These are phyloP conservation scores for Fraxinus platypoda DNA, from an alignment of 305 asterid species.

Conservation along the genomic window DNA sequence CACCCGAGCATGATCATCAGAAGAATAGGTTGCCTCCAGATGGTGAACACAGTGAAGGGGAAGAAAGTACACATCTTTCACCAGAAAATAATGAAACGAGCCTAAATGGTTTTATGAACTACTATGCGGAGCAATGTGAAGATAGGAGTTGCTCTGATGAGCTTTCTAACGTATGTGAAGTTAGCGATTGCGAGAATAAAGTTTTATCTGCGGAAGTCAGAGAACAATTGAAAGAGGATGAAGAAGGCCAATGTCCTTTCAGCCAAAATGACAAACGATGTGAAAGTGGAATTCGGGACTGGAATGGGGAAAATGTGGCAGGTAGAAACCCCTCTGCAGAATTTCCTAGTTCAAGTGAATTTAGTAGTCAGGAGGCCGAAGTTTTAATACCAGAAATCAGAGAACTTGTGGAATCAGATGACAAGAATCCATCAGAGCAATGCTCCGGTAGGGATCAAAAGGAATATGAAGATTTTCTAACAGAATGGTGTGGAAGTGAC, in stretches of 20 bases:
- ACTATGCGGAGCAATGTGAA: too few species aligned
- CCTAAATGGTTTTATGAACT: too few species aligned
- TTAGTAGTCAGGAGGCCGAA: slow-evolving; percentile 6
- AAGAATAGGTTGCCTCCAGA: too few species aligned
- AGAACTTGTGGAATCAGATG: slow-evolving; percentile 6
- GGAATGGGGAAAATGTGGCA: slow-evolving; percentile 16
- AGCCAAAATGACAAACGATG: slow-evolving; percentile 6
- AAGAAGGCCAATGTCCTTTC: background rate
- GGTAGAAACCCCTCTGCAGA: slow-evolving; percentile 24
- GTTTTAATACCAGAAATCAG: background rate
- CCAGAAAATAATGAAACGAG: too few species aligned
- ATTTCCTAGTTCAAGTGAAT: slow-evolving; percentile 15
- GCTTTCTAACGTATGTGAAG: background rate
- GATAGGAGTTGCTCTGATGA: too few species aligned
- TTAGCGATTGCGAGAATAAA: slow-evolving; percentile 27
- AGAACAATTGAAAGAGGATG: slow-evolving; percentile 9
- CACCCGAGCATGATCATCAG: too few species aligned
- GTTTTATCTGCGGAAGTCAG: slow-evolving; percentile 30
- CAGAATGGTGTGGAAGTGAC: slow-evolving; percentile 18
- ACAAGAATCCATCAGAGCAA: background rate
- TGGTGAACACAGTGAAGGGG: too few species aligned
- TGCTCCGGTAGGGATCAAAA: slow-evolving; percentile 11
- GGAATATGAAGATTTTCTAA: slow-evolving; percentile 23
- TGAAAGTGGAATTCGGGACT: slow-evolving; percentile 6
- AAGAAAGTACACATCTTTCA: too few species aligned